Base-by-base conservation (phyloP, 164 flowering plant genomes). In the Protea cynaroides region DNA sequence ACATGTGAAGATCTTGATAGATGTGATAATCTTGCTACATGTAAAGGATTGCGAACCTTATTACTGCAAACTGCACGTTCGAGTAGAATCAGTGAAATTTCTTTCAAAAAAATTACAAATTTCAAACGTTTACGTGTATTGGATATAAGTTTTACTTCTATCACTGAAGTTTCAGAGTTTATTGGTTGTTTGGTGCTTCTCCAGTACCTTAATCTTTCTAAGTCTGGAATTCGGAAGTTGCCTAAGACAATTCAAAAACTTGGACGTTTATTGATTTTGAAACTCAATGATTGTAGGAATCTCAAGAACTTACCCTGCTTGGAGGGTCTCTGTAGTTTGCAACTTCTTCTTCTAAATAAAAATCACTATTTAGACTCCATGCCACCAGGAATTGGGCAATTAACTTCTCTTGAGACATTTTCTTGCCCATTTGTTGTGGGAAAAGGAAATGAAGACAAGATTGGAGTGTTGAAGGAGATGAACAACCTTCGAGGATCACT, bases 181-280 rank as follows among this genome's bases (percentile, higher is more conserved):
- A 61, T 68, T 2, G 53, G 71, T 15, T n/a, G 46, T 0, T 54
- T 68, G 56, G 61, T 15, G 34, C 65, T 53, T 25, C 40, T 68
- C 15, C 54, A 65, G 60, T 60, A 61, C 21, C 53, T 68, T 13
- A 23, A 53, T 17, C 53, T 68, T 2, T 19, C 25, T 7, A 37
- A 15, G 4, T 19, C 29, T 40, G 4, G 14, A 1, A n/a, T 67
- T 3, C 18, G 51, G 18, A 3, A 0, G 25, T 57, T 61, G 14
- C 70, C 70, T 3, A 40, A 54, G 11, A 21, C 60, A 9, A 5
- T 61, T 10, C 51, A 65, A 36, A 38, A 44, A 36, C 38, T 67
- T 22, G 17, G 23, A 1, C 38, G 59, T 37, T 55, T 67, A 34
- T 37, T 59, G 25, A 53, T 52, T 0, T 52, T 67, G 49, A 19